These are phyloP conservation scores for Mycena rosella DNA, from an alignment of 768 basidiomycete genomes.

Conservation along the genomic window DNA sequence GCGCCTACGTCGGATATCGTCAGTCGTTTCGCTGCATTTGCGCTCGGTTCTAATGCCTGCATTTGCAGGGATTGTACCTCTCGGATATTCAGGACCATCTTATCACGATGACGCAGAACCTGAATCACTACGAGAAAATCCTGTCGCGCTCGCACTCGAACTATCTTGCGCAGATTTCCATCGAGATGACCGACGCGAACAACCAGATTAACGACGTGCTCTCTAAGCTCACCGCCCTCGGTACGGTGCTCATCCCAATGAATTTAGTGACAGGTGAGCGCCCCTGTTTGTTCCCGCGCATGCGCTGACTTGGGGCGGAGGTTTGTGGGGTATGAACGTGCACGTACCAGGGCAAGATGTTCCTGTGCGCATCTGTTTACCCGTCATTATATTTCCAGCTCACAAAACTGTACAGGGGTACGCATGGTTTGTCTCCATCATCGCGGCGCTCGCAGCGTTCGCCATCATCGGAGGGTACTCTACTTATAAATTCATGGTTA, in stretches of 20 bases:
- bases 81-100: constrained; percentile 99
- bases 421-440: constrained; percentile 91
- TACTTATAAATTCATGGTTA: constrained; percentile 82
- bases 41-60: neutral
- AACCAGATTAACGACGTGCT: constrained; percentile 99
- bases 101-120: constrained; percentile 99
- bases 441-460: constrained; percentile 83
- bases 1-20: constrained; percentile 98
- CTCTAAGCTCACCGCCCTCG: constrained; percentile 95
- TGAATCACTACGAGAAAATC: constrained; percentile 99
- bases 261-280: constrained; percentile 90
- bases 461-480: constrained; percentile 86
- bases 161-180: constrained; percentile 98
- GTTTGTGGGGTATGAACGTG: constrained; percentile 99
- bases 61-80: constrained; percentile 85
- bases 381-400: neutral
- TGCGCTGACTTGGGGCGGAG: constrained; percentile 46
- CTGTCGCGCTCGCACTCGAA: constrained; percentile 98
- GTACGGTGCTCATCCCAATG: constrained; percentile 97
- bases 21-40: constrained; percentile 42
- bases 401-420: constrained; percentile 56
- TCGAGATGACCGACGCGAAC: constrained; percentile 99
- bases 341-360: constrained; percentile 90
- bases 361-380: constrained; percentile 45
- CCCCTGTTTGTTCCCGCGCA: neutral